Conservation (phyloP, 768 basidiomycete genomes). For the Serendipita sp. region DNA sequence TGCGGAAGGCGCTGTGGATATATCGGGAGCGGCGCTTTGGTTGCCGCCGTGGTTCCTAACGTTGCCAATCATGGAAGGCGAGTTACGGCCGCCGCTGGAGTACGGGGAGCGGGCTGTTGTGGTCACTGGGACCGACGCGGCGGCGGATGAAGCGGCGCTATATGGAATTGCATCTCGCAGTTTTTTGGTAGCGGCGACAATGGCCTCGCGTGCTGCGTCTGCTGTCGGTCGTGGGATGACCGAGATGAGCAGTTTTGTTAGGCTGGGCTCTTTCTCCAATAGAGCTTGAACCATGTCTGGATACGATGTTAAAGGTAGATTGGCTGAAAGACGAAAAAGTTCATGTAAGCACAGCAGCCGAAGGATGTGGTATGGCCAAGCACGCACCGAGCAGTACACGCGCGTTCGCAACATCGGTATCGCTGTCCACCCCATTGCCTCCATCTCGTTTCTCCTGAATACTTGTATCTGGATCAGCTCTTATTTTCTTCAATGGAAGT, state of each 20-base stretch:
- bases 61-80: not conserved
- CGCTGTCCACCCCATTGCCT: conserved; percentile 20
- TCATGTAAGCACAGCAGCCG: conserved; percentile 9
- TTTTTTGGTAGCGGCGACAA: conserved; percentile 51
- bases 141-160: conserved; percentile 27
- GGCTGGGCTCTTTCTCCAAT: conserved; percentile 45
- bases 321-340: conserved; percentile 32
- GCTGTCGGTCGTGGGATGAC: conserved; percentile 75
- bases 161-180: conserved; percentile 74
- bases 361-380: conserved; percentile 3
- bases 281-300: conserved; percentile 57
- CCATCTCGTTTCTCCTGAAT: conserved; percentile 34
- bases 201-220: conserved; percentile 51
- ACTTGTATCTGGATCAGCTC: conserved; percentile 21
- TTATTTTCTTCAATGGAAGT: not conserved
- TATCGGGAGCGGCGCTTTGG: not conserved
- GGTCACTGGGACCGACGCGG: conserved; percentile 19
- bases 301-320: conserved; percentile 59
- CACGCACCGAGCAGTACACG: conserved; percentile 62
- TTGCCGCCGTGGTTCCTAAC: not conserved
- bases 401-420: conserved; percentile 51
- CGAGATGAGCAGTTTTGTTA: conserved; percentile 55
- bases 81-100: not conserved
- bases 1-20: conserved; percentile 1
- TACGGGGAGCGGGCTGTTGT: conserved; percentile 19